Evolutionary conservation across 805 yeast genomes (phyloP), one percentile per base, ranked within the genome.

Genomic region (Torulaspora franciscae): DNA sequence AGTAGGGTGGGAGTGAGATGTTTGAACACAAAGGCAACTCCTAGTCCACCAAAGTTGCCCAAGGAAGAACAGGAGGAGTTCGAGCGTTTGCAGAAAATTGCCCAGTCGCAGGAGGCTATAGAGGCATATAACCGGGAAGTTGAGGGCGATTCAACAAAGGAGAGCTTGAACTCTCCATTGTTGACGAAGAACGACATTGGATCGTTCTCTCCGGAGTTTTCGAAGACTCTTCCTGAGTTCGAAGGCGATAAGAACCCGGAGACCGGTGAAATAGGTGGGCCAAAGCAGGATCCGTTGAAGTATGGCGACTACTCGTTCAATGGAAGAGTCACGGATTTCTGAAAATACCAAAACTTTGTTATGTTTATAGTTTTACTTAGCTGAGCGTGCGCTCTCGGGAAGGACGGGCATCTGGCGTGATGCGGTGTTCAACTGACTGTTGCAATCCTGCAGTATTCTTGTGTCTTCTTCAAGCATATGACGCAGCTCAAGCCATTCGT

Each of bases 221-320:
- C 84, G 62, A 80, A 83, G 64, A 82, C 89, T 3, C 82, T 89
- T 43, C 95, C 96, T 2, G 99, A 93, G 59, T 93, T 93, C 61
- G 96, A 90, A 66, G 99, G 99, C 1, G 90, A 89, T 50, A 80
- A 75, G 13, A 93, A 93, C 61, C 99, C 99, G 0, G 76, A 72
- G 46, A 93, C 99, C 0, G 99, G 99, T 3, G 99, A 93, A 67
- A 73, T 83, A 17, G 96, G 96, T 38, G 99, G 99, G 0, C 99
- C 99, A 22, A 93, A 93, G 60, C 98, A 93, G 65, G 97, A 93
- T 60, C 99, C 99, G 0, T 73, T 88, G 51, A 79, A 81, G 57
- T 91, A 87, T 57, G 89, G 89, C 13, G 98, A 90, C 57, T 93
- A 95, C 79, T 83, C 96, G 7, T 93, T 83, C 65, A 91, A 93